phyloP scores from a whole-genome alignment of 2,329 filamentous ascomycete genomes.

The Neocatenulostroma microsporum region DNA sequence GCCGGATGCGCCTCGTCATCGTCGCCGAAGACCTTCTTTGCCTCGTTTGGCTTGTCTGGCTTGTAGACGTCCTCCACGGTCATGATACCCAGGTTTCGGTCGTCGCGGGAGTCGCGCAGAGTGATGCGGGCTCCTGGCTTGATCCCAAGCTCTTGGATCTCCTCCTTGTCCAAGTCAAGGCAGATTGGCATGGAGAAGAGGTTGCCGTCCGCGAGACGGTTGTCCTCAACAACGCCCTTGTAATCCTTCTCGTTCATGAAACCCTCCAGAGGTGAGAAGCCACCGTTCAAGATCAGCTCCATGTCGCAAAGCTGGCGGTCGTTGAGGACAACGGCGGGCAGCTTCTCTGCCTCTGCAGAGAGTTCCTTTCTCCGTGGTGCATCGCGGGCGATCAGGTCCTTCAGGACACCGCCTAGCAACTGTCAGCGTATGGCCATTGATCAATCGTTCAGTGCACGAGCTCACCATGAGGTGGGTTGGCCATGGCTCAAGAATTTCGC shows the following conservation, averaged over 20 bases:
- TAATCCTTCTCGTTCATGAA: slow-evolving; percentile 98
- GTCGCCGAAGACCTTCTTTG: slow-evolving; percentile 87
- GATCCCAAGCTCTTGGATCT: slow-evolving; percentile 65
- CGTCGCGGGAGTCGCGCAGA: slow-evolving; percentile 91
- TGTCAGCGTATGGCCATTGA: too few relatives aligned
- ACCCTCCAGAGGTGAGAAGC: slow-evolving; percentile 95
- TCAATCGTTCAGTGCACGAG: too few relatives aligned
- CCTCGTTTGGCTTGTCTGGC: slow-evolving; percentile 88
- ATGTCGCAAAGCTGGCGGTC: slow-evolving; percentile 97
- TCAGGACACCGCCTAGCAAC: slow-evolving; percentile 71
- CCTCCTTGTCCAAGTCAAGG: slow-evolving; percentile 70
- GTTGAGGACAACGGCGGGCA: slow-evolving; percentile 74
- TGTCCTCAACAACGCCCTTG: slow-evolving; percentile 81
- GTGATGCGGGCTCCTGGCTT: slow-evolving; percentile 76
- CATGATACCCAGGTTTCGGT: slow-evolving; percentile 90
- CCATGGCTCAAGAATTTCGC: too few relatives aligned
- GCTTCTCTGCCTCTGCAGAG: slow-evolving; percentile 70
- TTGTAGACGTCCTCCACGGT: slow-evolving; percentile 93
- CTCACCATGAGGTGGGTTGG: slow-evolving; percentile 45
- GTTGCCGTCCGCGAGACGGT: slow-evolving; percentile 77
- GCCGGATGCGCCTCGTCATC: slow-evolving; percentile 80
- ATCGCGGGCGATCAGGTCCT: slow-evolving; percentile 95
- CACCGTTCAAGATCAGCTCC: slow-evolving; percentile 93
- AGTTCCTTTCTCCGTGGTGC: slow-evolving; percentile 73
- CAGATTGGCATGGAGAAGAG: slow-evolving; percentile 97